Percentiles rank a stretch among this genome's conserved stretches.
Conservation (phyloP, 2,329 filamentous ascomycete species). For the Arthrobotrys musiformis region DNA sequence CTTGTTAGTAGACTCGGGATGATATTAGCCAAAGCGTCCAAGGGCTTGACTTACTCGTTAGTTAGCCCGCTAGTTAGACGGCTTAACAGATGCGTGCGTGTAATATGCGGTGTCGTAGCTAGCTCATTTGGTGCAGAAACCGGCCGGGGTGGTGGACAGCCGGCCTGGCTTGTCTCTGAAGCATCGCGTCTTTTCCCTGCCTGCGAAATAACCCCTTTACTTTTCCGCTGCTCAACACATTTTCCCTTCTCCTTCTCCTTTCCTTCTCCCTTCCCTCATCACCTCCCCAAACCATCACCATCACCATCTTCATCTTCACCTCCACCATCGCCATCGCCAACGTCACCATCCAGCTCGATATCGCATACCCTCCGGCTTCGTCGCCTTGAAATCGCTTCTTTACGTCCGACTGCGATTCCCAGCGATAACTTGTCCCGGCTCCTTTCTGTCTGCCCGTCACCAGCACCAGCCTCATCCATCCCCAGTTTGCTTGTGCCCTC, state of each 20-base stretch:
- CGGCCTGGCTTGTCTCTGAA: slow-evolving; percentile 22
- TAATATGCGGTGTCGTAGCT: neutral
- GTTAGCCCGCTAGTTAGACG: neutral
- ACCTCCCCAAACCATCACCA: slow-evolving; percentile 7
- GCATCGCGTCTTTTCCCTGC: slow-evolving; percentile 46
- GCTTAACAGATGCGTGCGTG: too few relatives aligned
- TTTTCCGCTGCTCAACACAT: slow-evolving; percentile 49
- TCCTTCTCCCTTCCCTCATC: slow-evolving; percentile 27
- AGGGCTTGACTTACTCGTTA: neutral
- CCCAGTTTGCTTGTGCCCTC: slow-evolving; percentile 27
- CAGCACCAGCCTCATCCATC: slow-evolving; percentile 55
- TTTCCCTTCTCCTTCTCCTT: slow-evolving; percentile 39
- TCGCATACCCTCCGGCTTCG: slow-evolving; percentile 30
- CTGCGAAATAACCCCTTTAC: slow-evolving; percentile 55
- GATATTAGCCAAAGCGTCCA: neutral
- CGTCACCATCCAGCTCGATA: slow-evolving; percentile 20
- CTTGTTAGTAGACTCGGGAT: neutral
- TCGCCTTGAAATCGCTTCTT: slow-evolving; percentile 19
- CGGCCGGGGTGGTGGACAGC: neutral
- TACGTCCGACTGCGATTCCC: slow-evolving; percentile 33
- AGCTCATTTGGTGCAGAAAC: neutral
- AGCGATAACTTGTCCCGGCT: slow-evolving; percentile 27
- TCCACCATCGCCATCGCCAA: slow-evolving; percentile 27
- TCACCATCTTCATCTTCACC: slow-evolving; percentile 18
- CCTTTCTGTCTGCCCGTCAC: slow-evolving; percentile 22